phyloP scores from a whole-genome alignment of 148 eudicot species.

The Talinum fruticosum region DNA sequence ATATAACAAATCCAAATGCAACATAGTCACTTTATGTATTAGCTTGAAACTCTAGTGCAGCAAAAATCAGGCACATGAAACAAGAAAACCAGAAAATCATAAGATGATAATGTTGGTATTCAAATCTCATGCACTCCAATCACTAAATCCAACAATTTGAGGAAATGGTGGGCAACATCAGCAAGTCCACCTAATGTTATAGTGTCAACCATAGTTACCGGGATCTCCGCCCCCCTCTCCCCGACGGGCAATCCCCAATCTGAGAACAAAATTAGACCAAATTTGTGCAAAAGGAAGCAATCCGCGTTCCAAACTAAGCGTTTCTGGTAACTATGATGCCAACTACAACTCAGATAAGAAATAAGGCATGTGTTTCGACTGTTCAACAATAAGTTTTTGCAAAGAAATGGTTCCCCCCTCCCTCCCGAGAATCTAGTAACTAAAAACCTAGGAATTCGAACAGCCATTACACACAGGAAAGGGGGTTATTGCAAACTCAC shows the following conservation, averaged over 20 bases:
- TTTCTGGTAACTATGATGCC: too few species aligned
- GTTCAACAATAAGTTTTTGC: too few species aligned
- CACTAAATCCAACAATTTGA: not conserved
- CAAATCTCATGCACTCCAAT: not conserved
- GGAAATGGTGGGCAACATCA: not conserved
- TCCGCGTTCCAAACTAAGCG: too few species aligned
- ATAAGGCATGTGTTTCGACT: not conserved
- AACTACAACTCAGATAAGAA: not conserved
- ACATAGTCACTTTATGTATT: not conserved
- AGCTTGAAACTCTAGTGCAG: not conserved
- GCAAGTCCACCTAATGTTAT: not conserved
- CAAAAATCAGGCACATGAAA: not conserved
- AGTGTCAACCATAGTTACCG: too few species aligned
- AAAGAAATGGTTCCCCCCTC: not conserved
- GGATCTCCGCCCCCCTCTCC: too few species aligned
- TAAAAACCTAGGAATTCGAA: not conserved
- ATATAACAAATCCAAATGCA: too few species aligned
- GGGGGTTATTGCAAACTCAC: too few species aligned
- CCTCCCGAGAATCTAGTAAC: not conserved
- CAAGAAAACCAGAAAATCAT: not conserved
- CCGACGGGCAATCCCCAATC: too few species aligned
- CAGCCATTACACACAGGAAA: not conserved
- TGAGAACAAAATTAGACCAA: too few species aligned
- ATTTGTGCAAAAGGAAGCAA: too few species aligned
- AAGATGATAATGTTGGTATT: not conserved